Evolutionary conservation across 169 alveolate genomes (phyloP).

Genomic region (Plasmodium vinckei): DNA sequence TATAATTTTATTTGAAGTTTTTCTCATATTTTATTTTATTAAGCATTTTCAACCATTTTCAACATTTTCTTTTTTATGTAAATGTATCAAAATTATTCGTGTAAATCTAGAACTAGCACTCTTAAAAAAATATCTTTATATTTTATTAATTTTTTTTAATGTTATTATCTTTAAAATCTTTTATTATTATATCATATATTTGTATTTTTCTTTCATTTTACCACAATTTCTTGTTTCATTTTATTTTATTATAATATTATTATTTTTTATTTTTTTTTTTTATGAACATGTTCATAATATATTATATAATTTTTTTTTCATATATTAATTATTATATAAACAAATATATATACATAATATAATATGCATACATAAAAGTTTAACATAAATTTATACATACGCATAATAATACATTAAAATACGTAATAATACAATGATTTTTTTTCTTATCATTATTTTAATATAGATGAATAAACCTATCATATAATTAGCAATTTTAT

Average conservation of each 20-base stretch:
- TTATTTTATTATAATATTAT: not conserved
- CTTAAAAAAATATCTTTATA: not conserved
- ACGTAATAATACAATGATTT: not conserved
- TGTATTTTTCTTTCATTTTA: not conserved
- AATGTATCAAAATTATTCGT: not conserved
- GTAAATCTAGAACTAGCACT: conserved; percentile 3
- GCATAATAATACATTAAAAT: not conserved
- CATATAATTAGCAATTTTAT: not conserved
- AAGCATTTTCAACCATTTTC: not conserved
- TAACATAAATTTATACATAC: conserved; percentile 2
- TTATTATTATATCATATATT: not conserved
- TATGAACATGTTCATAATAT: conserved; percentile 18
- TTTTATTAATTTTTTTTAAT: not conserved
- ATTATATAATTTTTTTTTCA: conserved; percentile 1
- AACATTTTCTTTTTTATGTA: not conserved
- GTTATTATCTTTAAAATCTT: not conserved
- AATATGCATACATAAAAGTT: not conserved
- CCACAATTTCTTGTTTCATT: not conserved
- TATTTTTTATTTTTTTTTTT: conserved; percentile 5
- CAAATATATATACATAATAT: not conserved
- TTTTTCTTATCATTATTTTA: not conserved
- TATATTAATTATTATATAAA: not conserved
- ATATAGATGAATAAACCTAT: conserved; percentile 3
- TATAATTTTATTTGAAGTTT: no score
- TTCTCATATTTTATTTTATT: no score